Base-by-base conservation (phyloP, 1,284 basidiomycete species). In the Bjerkandera adusta region DNA sequence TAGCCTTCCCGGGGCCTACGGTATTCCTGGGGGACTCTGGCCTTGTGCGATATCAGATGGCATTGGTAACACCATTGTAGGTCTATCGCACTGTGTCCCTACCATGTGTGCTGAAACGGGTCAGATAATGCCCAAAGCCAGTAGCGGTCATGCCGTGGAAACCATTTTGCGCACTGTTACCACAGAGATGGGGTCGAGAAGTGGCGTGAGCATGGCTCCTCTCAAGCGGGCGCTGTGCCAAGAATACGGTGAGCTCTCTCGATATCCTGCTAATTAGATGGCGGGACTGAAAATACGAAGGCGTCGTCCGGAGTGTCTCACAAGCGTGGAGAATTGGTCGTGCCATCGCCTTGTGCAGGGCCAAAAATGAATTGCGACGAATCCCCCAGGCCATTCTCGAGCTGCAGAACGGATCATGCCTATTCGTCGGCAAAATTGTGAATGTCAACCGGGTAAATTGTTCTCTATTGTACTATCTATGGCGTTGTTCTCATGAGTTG, bases 301-400 rank as follows among this genome's bases (percentile, higher is more conserved):
- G 63, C 3, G 64, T 80, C 4, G 62, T 67, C 4, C 71, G 70
- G 33, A 75, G 71, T 16, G 68, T 75, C 21, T 79, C 76, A 27
- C 75, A 77, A 56, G 70, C 73, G 1, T 80, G 77, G 77, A 64
- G 77, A 20, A 69, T 80, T 24, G 77, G 79, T 7, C 67, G 75
- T 22, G 61, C 62, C 11, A 55, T 66, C 30, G 60, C 62, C 0
- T 51, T 59, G 0, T 62, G 59, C 48, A 52, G 58, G 36, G 55
- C 57, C 43, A 49, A 43, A 15, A 63, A 62, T 39, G 66, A 72
- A 35, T 65, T 77, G 38, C 68, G 72, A 48, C 61, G 66, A 26
- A 70, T 83, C 3, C 72, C 77, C 1, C 60, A 70, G 5, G 69
- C 73, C 15, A 68, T 82, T 34, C 69, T 80, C 12, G 68, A 71